Evolutionary conservation across 345 rosid genomes (phyloP).

Genomic region (Melaleuca quinquenervia): DNA sequence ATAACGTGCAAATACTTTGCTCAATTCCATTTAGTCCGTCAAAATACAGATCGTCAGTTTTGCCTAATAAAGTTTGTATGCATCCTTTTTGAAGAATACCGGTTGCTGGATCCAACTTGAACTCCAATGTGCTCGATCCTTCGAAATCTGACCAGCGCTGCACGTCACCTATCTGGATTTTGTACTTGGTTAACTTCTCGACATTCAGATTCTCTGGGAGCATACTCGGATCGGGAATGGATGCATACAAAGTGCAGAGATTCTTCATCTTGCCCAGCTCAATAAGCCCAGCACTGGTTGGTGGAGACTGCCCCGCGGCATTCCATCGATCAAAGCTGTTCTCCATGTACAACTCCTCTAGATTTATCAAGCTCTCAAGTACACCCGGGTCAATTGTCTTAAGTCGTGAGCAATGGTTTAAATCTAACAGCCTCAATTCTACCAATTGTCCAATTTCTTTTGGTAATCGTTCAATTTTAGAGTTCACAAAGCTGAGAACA

Average conservation of each 20-base stretch:
- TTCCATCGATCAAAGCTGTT: fast-evolving
- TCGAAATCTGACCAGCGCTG: fast-evolving
- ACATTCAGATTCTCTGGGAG: fast-evolving
- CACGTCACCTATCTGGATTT: fast-evolving
- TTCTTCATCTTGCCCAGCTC: neutral
- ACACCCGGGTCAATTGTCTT: neutral
- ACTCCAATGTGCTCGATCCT: fast-evolving
- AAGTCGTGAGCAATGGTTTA: neutral
- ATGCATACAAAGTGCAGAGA: fast-evolving
- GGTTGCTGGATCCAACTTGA: neutral
- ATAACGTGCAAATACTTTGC: neutral
- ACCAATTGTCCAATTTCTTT: neutral
- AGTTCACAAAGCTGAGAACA: neutral
- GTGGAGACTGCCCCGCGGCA: fast-evolving
- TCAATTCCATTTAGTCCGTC: neutral
- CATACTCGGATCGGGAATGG: fast-evolving
- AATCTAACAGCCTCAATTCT: neutral
- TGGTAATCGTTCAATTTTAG: neutral
- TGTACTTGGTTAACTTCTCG: neutral
- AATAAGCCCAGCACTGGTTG: neutral
- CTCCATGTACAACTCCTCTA: neutral
- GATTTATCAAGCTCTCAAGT: neutral
- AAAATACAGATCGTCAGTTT: fast-evolving
- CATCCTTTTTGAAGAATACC: neutral
- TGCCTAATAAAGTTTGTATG: neutral